Base-by-base conservation (phyloP, 768 basidiomycete genomes). In the Hygrophoropsis aurantiaca region DNA sequence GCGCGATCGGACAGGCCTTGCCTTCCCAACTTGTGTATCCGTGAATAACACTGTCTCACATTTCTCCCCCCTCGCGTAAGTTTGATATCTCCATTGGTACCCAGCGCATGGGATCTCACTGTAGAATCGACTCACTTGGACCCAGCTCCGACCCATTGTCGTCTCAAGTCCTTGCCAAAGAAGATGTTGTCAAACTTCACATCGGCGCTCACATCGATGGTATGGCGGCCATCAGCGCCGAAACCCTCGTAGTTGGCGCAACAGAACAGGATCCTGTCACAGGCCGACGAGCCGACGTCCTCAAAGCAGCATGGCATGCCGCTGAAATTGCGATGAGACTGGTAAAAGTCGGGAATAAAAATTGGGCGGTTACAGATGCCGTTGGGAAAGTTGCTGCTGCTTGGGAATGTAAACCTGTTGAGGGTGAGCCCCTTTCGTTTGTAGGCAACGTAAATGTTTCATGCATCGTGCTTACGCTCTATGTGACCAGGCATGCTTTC, bases 201-300 rank as follows among this genome's bases (percentile, higher is more conserved):
- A 77, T 98, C 50, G 97, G 97, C 38, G 94, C 94, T 16, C 97
- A 99, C 62, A 93, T 99, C 68, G 95, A 98, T 65, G 97, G 97
- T 47, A 97, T 90, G 68, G 94, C 94, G 16, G 84, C 92, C 44
- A 84, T 97, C 66, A 83, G 82, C 62, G 97, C 92, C 26, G 97
- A 99, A 69, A 97, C 95, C 43, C 68, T 98, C 59, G 82, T 97
- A 50, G 81, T 97, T 25, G 90, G 93, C 33, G 86, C 91, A 30
- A 83, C 82, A 45, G 70, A 77, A 19, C 72, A 80, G 46, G 74
- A 77, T 48, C 92, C 91, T 18, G 87, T 86, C 18, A 92, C 88
- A 3, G 97, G 90, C 39, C 73, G 85, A 51, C 84, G 84, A 36
- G 95, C 94, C 33, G 94, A 98, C 61, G 94, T 88, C 40, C 71